A percentile compares a stretch with the other conserved stretches of the same genome.
Evolutionary conservation across 2,329 filamentous ascomycete genomes (phyloP).

Genomic region (Neocatenulostroma microsporum): DNA sequence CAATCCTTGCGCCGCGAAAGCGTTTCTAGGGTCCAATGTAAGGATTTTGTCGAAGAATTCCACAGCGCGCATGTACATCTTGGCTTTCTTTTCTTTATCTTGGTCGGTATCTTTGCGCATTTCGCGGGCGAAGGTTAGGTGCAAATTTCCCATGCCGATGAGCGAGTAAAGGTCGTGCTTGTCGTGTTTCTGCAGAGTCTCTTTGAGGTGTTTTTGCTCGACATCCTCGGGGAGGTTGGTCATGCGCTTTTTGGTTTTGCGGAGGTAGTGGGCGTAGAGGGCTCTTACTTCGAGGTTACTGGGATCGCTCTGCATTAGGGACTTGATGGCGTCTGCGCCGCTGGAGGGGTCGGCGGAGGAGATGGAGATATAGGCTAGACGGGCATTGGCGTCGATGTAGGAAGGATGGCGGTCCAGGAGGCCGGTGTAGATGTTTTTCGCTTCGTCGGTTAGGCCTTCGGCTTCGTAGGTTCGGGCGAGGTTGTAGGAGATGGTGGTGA

Average conservation of each 20-base stretch:
- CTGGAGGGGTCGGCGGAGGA: conserved; percentile 70
- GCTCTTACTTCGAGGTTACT: conserved; percentile 85
- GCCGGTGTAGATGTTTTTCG: conserved; percentile 79
- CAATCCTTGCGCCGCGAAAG: conserved; percentile 91
- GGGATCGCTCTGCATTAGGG: conserved; percentile 76
- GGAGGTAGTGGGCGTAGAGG: conserved; percentile 91
- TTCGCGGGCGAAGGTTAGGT: conserved; percentile 78
- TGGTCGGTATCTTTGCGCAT: conserved; percentile 86
- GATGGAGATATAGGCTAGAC: conserved; percentile 83
- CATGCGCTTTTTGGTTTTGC: conserved; percentile 76
- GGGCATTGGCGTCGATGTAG: conserved; percentile 84
- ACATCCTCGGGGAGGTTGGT: conserved; percentile 78
- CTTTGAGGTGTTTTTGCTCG: conserved; percentile 91
- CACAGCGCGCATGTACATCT: conserved; percentile 81
- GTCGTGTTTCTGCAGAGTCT: conserved; percentile 86
- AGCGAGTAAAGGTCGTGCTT: conserved; percentile 98
- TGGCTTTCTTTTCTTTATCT: conserved; percentile 83
- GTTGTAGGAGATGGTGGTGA: conserved; percentile 96
- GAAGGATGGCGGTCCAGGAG: conserved; percentile 74
- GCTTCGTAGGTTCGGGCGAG: conserved; percentile 89
- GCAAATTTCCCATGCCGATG: conserved; percentile 95
- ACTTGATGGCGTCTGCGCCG: conserved; percentile 75
- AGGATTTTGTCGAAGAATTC: conserved; percentile 98
- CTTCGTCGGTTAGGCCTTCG: conserved; percentile 70
- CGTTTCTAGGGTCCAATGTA: conserved; percentile 88